phyloP scores from a whole-genome alignment of 495 filamentous ascomycete species.

The Aspergillus bertholletiae region DNA sequence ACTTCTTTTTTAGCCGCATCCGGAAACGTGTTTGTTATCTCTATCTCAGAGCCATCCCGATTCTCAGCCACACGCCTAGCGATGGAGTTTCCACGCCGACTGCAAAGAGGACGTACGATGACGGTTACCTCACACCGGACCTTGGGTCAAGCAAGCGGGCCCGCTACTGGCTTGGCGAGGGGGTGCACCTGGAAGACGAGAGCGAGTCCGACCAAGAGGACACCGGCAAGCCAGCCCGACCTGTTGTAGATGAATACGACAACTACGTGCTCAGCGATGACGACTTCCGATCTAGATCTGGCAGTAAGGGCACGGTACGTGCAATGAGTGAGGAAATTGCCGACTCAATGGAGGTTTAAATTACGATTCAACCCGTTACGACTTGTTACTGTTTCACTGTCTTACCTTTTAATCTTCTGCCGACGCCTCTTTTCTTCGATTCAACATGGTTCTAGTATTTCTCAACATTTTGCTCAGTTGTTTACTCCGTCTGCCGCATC shows the following conservation, averaged over 20 bases:
- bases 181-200: slow-evolving; percentile 32
- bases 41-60: slow-evolving; percentile 80
- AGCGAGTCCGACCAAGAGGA: slow-evolving; percentile 50
- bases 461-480: slow-evolving; percentile 16
- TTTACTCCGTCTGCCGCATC: slow-evolving; percentile 17
- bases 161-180: slow-evolving; percentile 77
- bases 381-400: background rate
- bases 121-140: slow-evolving; percentile 45
- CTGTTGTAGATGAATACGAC: slow-evolving; percentile 36
- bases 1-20: slow-evolving; percentile 95
- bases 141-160: slow-evolving; percentile 70
- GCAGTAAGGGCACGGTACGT: slow-evolving; percentile 51
- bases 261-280: slow-evolving; percentile 43
- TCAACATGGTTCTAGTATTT: slow-evolving; percentile 7
- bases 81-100: slow-evolving; percentile 40
- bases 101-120: slow-evolving; percentile 47
- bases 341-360: slow-evolving; percentile 62
- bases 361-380: background rate
- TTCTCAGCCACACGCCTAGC: slow-evolving; percentile 64
- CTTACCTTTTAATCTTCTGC: slow-evolving; percentile 1
- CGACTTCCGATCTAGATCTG: slow-evolving; percentile 34
- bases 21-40: slow-evolving; percentile 94
- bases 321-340: slow-evolving; percentile 74
- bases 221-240: slow-evolving; percentile 9
- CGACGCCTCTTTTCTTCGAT: background rate